Percentiles rank a stretch among this genome's conserved stretches.
Evolutionary conservation across 768 basidiomycete genomes (phyloP).

Genomic region (Tephrocybe sp.): DNA sequence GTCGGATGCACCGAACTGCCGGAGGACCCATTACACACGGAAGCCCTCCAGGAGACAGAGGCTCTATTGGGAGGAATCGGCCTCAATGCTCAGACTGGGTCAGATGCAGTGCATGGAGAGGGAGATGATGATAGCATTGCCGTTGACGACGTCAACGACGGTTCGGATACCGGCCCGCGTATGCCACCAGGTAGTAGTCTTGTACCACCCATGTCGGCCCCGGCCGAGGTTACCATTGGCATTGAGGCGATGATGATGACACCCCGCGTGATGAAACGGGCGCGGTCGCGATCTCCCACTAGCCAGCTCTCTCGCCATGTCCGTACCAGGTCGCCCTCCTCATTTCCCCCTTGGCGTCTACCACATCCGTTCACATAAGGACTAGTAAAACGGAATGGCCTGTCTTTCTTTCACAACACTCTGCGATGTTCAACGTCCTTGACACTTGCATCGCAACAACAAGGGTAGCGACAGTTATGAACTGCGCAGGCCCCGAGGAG

Average conservation of each 20-base stretch:
- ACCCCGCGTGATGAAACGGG: slow-evolving; percentile 18
- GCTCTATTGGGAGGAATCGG: slow-evolving; percentile 9
- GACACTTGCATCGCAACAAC: neutral
- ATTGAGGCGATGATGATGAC: neutral
- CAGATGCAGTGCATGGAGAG: neutral
- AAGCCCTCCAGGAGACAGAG: slow-evolving; percentile 12
- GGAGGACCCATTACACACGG: slow-evolving; percentile 11
- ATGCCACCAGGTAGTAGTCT: slow-evolving; percentile 8
- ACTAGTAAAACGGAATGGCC: neutral
- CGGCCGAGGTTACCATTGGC: neutral
- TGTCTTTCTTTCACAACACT: neutral
- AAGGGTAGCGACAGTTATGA: neutral
- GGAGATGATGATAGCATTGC: neutral
- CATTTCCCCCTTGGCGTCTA: slow-evolving; percentile 12
- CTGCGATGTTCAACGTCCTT: neutral
- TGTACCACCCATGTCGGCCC: slow-evolving; percentile 13
- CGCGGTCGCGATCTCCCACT: slow-evolving; percentile 16
- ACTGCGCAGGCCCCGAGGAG: slow-evolving; percentile 4
- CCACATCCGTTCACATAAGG: slow-evolving; percentile 5
- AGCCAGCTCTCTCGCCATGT: slow-evolving; percentile 11
- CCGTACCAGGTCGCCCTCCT: slow-evolving; percentile 13
- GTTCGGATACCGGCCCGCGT: slow-evolving; percentile 1
- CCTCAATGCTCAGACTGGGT: slow-evolving; percentile 4
- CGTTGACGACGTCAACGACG: neutral
- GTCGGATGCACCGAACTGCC: slow-evolving; percentile 9